Evolutionary conservation across 352 stramenopile species (phyloP), one percentile per base, ranked within the genome.

Genomic region (Phytophthora sp.): DNA sequence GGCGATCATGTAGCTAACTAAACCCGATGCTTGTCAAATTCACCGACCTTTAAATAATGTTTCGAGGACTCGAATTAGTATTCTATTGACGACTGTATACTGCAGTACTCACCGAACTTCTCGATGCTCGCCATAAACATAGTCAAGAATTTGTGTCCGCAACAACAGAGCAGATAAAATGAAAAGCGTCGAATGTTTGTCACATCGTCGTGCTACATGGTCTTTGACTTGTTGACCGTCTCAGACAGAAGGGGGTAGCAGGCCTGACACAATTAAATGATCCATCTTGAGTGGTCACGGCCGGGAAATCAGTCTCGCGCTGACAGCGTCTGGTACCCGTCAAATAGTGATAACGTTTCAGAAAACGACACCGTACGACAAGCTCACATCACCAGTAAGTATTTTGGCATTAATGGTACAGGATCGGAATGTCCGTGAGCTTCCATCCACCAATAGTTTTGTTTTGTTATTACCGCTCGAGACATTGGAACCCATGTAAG

Each of bases 361-460:
- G 57, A 30, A 93, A 84, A 15, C 84, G 84, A 49, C 93, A 94
- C 84, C 82, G 51, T 83, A 89, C 29, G 93, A 39, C 31, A 94
- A 54, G 3, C 84, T 82, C 3, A 94, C 75, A 16, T 74, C 5
- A 83, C 71, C 4, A 94, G 63, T 16, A 94, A 45, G 9, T 84
- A 42, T 90, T 73, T 49, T 90, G 75, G 23, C 73, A 56, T 44
- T 73, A 76, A 56, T 74, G 73, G 52, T 71, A 91, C 20, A 91
- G 15, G 54, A 29, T 13, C 82, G 80, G 7, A 88, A 66, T 13
- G 31, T 62, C 46, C 11, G 54, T 55, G 26, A n/a, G 7, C 38
- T 77, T 77, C 29, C 13, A 30, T 12, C 39, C 30, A 7, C 36
- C 30, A 56, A 13, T 20, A 13, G 9, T 15, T 16, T 66, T 52